A percentile compares a stretch with the other conserved stretches of the same genome.
Conservation (phyloP, 2,329 filamentous ascomycete species). For the Basipetospora sp. region DNA sequence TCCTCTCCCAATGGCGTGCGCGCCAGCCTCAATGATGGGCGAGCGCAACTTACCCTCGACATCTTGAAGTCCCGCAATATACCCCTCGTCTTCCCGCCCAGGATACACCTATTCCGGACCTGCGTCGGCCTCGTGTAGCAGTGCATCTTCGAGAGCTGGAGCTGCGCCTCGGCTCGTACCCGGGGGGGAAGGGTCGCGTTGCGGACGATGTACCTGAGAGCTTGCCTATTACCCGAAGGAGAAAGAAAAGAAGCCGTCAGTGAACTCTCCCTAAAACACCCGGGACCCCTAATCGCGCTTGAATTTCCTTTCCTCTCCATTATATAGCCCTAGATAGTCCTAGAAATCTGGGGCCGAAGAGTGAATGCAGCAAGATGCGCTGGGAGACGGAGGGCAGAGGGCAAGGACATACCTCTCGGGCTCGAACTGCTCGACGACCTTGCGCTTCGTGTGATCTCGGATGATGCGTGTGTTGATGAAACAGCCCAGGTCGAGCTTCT, state of each 20-base stretch:
- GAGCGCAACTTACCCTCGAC: slow-evolving; percentile 57
- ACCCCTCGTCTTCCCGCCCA: slow-evolving; percentile 80
- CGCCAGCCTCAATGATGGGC: neutral
- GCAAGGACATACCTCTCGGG: slow-evolving; percentile 56
- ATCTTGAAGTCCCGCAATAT: slow-evolving; percentile 88
- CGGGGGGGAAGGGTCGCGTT: slow-evolving; percentile 75
- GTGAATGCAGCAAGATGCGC: neutral
- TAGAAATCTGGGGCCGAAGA: neutral
- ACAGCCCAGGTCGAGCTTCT: slow-evolving; percentile 77
- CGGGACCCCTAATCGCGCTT: no score
- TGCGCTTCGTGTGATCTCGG: slow-evolving; percentile 92
- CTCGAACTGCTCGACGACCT: slow-evolving; percentile 76
- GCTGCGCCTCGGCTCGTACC: slow-evolving; percentile 77
- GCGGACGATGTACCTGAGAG: slow-evolving; percentile 78
- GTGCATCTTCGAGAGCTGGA: slow-evolving; percentile 90
- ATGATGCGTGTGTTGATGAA: slow-evolving; percentile 77
- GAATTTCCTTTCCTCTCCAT: no score
- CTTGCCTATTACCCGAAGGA: slow-evolving; percentile 64
- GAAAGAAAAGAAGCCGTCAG: no score
- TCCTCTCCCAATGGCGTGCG: neutral
- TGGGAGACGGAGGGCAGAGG: no score
- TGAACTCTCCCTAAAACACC: no score
- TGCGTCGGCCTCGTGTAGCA: slow-evolving; percentile 86
- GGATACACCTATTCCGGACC: slow-evolving; percentile 83
- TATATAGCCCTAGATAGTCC: no score